Evolutionary conservation across 495 filamentous ascomycete species (phyloP).

Genomic region (Staphylotrichum tortipilum): DNA sequence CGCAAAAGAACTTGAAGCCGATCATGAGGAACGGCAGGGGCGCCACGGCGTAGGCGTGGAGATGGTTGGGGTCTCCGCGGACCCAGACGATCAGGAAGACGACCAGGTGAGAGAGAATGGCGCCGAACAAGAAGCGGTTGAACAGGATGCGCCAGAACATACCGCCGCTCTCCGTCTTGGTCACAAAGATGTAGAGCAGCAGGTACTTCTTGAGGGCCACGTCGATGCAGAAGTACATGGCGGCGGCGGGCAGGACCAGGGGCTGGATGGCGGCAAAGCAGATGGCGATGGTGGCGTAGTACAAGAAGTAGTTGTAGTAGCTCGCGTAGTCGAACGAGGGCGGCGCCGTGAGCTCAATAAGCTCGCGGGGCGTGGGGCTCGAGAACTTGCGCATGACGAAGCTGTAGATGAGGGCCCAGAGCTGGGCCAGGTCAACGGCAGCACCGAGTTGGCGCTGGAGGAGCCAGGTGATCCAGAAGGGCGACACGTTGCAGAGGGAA

Average conservation of each 20-base stretch:
- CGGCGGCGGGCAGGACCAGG: slow-evolving; percentile 79
- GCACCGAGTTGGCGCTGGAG: slow-evolving; percentile 89
- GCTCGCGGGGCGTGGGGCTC: slow-evolving; percentile 79
- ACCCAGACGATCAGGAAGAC: slow-evolving; percentile 66
- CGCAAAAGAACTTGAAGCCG: slow-evolving; percentile 82
- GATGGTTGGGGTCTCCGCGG: slow-evolving; percentile 41
- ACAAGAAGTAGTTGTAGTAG: slow-evolving; percentile 96
- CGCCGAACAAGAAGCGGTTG: slow-evolving; percentile 83
- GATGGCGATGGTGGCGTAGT: slow-evolving; percentile 82
- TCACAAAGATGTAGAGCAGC: slow-evolving; percentile 87
- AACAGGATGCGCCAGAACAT: slow-evolving; percentile 83
- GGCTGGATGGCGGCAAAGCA: slow-evolving; percentile 84
- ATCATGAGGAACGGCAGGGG: slow-evolving; percentile 77
- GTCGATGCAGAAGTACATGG: slow-evolving; percentile 84
- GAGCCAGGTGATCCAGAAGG: slow-evolving; percentile 91
- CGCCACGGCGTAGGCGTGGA: slow-evolving; percentile 54
- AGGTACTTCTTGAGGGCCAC: slow-evolving; percentile 91
- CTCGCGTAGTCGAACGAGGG: slow-evolving; percentile 88
- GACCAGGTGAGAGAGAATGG: slow-evolving; percentile 69
- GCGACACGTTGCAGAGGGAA: slow-evolving; percentile 66
- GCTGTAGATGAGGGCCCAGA: slow-evolving; percentile 70
- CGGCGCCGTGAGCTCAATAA: slow-evolving; percentile 90
- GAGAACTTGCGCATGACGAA: slow-evolving; percentile 77
- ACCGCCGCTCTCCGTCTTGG: slow-evolving; percentile 93
- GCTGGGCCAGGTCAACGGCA: slow-evolving; percentile 77